Evolutionary conservation across 2,329 filamentous ascomycete genomes (phyloP).

Genomic region (Nemania serpens): DNA sequence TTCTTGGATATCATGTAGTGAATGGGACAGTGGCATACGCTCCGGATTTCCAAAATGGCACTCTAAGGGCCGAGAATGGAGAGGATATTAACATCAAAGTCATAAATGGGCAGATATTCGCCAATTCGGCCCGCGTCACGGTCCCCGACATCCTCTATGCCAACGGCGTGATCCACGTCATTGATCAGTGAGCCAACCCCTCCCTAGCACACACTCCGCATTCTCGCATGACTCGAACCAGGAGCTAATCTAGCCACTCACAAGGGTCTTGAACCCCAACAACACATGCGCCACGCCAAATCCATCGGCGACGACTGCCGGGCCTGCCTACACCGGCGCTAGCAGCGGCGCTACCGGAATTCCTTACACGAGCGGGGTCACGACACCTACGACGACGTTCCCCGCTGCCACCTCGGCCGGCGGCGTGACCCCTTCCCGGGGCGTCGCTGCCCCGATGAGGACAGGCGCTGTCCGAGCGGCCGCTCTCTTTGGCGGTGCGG

Average conservation of each 20-base stretch:
- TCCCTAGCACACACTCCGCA: neutral
- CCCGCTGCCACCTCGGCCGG: constrained; percentile 42
- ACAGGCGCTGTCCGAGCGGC: constrained; percentile 47
- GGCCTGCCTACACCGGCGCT: constrained; percentile 59
- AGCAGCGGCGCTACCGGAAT: constrained; percentile 50
- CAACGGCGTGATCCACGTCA: constrained; percentile 63
- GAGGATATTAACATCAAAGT: constrained; percentile 52
- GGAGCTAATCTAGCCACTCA: neutral
- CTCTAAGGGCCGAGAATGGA: constrained; percentile 49
- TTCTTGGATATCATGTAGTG: constrained; percentile 70
- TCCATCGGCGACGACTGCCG: constrained; percentile 49
- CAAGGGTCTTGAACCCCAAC: constrained; percentile 61
- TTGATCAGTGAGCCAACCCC: constrained; percentile 55
- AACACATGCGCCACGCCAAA: constrained; percentile 51
- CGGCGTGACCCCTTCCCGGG: constrained; percentile 41
- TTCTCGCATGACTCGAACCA: neutral
- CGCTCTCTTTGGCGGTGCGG: constrained; percentile 37
- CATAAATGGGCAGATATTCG: constrained; percentile 48
- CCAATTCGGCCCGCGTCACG: constrained; percentile 56
- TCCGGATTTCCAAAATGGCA: constrained; percentile 40
- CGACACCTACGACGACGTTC: constrained; percentile 48
- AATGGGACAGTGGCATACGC: constrained; percentile 60
- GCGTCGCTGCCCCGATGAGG: constrained; percentile 38
- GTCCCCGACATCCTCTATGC: constrained; percentile 54
- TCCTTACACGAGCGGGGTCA: constrained; percentile 61